phyloP scores from a whole-genome alignment of 1,284 basidiomycete genomes.

The Rhodotorula sp. region DNA sequence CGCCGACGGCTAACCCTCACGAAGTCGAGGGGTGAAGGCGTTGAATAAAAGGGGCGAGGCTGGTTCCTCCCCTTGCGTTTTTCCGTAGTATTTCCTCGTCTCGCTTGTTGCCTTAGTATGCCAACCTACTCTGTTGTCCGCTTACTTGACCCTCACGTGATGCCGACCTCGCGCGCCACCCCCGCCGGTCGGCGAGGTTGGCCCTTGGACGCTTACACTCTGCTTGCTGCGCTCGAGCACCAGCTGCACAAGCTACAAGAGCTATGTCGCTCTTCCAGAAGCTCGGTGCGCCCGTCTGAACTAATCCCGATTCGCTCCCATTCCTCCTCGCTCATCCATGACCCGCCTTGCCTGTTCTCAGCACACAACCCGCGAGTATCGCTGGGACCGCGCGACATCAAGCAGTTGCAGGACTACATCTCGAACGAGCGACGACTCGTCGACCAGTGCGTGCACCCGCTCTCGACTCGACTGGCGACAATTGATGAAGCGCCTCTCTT shows the following conservation, averaged over 20 bases:
- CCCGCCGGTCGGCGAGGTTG: too few species aligned
- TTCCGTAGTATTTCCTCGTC: too few species aligned
- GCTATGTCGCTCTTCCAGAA: slow-evolving; percentile 2
- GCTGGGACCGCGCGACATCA: slow-evolving; percentile 43
- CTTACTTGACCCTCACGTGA: too few species aligned
- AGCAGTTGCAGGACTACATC: slow-evolving; percentile 43
- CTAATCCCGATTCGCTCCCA: not conserved
- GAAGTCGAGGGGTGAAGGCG: not conserved
- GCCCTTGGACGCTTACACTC: too few species aligned
- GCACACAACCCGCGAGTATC: slow-evolving; percentile 38
- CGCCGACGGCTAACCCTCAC: not conserved
- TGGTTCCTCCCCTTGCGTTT: too few species aligned
- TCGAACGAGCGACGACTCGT: slow-evolving; percentile 40
- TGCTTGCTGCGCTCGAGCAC: too few species aligned
- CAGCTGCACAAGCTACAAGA: not conserved
- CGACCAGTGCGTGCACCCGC: slow-evolving; percentile 30
- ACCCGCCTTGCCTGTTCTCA: slow-evolving; percentile 4
- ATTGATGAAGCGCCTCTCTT: not conserved
- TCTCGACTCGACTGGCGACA: too few species aligned
- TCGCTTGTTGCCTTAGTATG: too few species aligned
- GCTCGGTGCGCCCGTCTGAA: not conserved
- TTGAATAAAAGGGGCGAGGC: too few species aligned
- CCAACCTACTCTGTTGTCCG: too few species aligned
- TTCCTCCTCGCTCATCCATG: not conserved
- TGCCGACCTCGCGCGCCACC: too few species aligned